Evolutionary conservation across 768 basidiomycete species (phyloP).

Genomic region (Boletus coccyginus): DNA sequence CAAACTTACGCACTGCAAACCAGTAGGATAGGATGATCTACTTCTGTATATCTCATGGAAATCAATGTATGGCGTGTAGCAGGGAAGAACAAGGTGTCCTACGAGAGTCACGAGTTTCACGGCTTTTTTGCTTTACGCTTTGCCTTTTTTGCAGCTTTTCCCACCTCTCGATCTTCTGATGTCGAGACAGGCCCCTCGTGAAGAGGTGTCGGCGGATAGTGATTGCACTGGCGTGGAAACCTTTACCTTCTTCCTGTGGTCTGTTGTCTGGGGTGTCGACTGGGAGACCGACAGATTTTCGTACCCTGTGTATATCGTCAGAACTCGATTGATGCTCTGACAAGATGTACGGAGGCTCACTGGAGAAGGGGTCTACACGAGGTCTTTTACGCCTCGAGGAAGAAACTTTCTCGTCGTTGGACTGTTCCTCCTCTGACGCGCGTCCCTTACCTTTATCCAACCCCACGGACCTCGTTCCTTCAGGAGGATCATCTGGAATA

Average conservation of each 20-base stretch:
- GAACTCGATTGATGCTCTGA: neutral
- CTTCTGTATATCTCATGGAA: slow-evolving; percentile 11
- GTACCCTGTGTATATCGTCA: slow-evolving; percentile 27
- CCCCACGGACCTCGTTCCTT: neutral
- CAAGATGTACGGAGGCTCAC: slow-evolving; percentile 30
- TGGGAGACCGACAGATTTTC: slow-evolving; percentile 17
- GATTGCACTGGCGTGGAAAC: neutral
- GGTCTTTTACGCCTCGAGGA: slow-evolving; percentile 49
- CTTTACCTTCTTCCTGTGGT: slow-evolving; percentile 11
- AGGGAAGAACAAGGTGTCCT: slow-evolving; percentile 1
- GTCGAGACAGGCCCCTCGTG: slow-evolving; percentile 17
- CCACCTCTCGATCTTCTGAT: slow-evolving; percentile 23
- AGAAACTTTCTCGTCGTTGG: slow-evolving; percentile 6
- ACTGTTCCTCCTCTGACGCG: slow-evolving; percentile 27
- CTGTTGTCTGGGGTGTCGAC: neutral
- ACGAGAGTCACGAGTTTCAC: slow-evolving; percentile 6
- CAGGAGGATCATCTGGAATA: neutral
- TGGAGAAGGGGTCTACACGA: slow-evolving; percentile 64
- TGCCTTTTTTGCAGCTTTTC: slow-evolving; percentile 34
- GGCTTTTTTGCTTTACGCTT: slow-evolving; percentile 32
- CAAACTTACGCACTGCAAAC: slow-evolving; percentile 15
- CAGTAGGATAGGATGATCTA: slow-evolving; percentile 12
- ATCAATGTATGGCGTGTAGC: slow-evolving; percentile 14
- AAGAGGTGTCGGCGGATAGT: slow-evolving; percentile 2
- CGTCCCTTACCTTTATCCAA: slow-evolving; percentile 38